Evolutionary conservation across 345 rosid genomes (phyloP).

Genomic region (Sonneratia alba): DNA sequence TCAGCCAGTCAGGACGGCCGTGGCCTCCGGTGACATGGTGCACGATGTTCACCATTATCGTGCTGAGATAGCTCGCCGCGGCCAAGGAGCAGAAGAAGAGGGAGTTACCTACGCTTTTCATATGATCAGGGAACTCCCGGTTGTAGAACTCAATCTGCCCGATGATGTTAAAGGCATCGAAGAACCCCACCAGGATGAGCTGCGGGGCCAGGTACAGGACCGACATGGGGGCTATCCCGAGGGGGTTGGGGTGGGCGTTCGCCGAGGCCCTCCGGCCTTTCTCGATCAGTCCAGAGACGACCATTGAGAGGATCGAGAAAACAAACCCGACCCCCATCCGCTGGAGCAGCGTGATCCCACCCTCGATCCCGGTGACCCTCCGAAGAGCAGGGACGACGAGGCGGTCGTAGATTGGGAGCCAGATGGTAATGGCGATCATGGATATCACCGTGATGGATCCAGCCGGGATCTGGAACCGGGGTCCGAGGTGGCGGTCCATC

Average conservation of each 20-base stretch:
- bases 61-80: conserved; percentile 27
- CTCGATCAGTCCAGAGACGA: conserved; percentile 40
- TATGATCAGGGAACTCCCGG: conserved; percentile 46
- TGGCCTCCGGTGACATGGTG: conserved; percentile 27
- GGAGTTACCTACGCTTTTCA: conserved; percentile 56
- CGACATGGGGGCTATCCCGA: conserved; percentile 23
- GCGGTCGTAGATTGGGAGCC: conserved; percentile 57
- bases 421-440: conserved; percentile 39
- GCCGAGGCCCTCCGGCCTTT: conserved; percentile 29
- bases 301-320: conserved; percentile 38
- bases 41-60: conserved; percentile 26
- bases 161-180: conserved; percentile 45
- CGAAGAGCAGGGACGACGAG: conserved; percentile 33
- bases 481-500: conserved; percentile 58
- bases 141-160: conserved; percentile 62
- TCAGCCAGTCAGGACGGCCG: conserved; percentile 43
- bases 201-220: conserved; percentile 54
- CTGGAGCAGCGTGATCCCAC: conserved; percentile 51
- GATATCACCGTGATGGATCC: conserved; percentile 33
- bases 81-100: conserved; percentile 33
- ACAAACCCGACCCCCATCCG: conserved; percentile 45
- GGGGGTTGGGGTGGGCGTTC: conserved; percentile 8
- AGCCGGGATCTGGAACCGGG: conserved; percentile 45
- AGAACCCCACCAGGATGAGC: conserved; percentile 44
- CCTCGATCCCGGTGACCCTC: conserved; percentile 29